These are phyloP conservation scores for Tilletia walkeri DNA, from an alignment of 1,284 basidiomycete species.

Conservation along the genomic window DNA sequence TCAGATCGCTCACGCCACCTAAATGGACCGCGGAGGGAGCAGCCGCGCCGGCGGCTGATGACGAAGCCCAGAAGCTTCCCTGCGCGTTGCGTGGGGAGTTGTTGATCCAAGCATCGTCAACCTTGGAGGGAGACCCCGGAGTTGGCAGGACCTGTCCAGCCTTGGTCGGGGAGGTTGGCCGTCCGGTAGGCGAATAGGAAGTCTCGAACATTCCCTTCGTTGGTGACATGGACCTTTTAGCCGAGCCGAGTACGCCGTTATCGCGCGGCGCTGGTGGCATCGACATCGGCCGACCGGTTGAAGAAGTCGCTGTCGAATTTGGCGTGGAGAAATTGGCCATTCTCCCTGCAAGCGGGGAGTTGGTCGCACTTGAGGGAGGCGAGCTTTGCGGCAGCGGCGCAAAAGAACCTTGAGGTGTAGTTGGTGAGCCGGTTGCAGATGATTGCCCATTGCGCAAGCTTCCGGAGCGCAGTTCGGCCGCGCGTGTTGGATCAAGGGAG, in stretches of 20 bases:
- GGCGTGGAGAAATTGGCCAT: conserved; percentile 31
- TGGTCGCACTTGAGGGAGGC: neutral
- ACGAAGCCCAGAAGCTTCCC: conserved; percentile 42
- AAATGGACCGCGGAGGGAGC: conserved; percentile 42
- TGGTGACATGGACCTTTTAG: conserved; percentile 26
- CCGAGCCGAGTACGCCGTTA: conserved; percentile 29
- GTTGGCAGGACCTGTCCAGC: conserved; percentile 27
- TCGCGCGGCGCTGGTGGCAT: conserved; percentile 46
- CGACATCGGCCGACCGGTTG: conserved; percentile 35
- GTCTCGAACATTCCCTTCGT: conserved; percentile 19
- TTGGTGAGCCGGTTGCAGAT: conserved; percentile 17
- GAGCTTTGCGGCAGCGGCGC: conserved; percentile 28
- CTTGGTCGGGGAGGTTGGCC: conserved; percentile 34
- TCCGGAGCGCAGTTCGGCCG: conserved; percentile 31
- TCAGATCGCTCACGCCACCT: conserved; percentile 46
- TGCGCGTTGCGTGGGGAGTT: conserved; percentile 27
- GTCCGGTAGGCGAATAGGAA: conserved; percentile 23
- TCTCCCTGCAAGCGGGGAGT: conserved; percentile 16
- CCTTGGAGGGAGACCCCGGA: conserved; percentile 39
- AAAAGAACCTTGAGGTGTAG: conserved; percentile 22
- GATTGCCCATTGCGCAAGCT: conserved; percentile 25
- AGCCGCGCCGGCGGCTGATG: conserved; percentile 14
- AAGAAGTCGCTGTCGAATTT: conserved; percentile 17
- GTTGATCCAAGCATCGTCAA: conserved; percentile 41
- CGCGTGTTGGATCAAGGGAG: conserved; percentile 38